phyloP scores from a whole-genome alignment of 768 basidiomycete species.

The Mrakia frigida region DNA sequence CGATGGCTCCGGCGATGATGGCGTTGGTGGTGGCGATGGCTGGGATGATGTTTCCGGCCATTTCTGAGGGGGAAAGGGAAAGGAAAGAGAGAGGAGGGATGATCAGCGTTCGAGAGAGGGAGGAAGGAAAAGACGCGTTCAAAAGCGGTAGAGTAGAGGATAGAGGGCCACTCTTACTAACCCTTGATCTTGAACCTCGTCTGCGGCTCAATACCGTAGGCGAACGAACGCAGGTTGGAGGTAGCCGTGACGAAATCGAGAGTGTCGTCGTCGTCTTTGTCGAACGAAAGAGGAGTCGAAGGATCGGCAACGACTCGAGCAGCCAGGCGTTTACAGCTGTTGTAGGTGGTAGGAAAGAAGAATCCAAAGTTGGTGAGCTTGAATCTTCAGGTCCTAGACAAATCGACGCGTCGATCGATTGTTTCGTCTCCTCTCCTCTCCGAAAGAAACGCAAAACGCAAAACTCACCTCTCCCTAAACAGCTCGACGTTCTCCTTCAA shows the following conservation, averaged over 20 bases:
- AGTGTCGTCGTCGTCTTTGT: slow-evolving; percentile 97
- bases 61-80: slow-evolving; percentile 56
- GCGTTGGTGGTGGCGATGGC: slow-evolving; percentile 99
- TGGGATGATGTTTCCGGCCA: slow-evolving; percentile 99
- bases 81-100: neutral
- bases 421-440: neutral
- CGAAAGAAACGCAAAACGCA: neutral
- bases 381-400: too few relatives aligned
- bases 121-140: neutral
- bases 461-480: slow-evolving; percentile 71
- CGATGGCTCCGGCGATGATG: slow-evolving; percentile 89
- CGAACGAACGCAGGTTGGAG: slow-evolving; percentile 82
- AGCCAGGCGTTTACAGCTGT: slow-evolving; percentile 74
- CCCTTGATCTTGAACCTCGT: slow-evolving; percentile 98
- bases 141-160: neutral
- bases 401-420: neutral
- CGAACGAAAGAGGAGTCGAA: slow-evolving; percentile 59
- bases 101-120: neutral
- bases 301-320: slow-evolving; percentile 56
- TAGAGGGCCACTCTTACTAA: slow-evolving; percentile 44
- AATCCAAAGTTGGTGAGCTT: too few relatives aligned
- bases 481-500: slow-evolving; percentile 74
- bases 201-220: slow-evolving; percentile 81
- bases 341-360: too few relatives aligned
- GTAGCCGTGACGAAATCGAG: slow-evolving; percentile 95